Conservation (phyloP, 257 asterid genomes). For the Plantago major region DNA sequence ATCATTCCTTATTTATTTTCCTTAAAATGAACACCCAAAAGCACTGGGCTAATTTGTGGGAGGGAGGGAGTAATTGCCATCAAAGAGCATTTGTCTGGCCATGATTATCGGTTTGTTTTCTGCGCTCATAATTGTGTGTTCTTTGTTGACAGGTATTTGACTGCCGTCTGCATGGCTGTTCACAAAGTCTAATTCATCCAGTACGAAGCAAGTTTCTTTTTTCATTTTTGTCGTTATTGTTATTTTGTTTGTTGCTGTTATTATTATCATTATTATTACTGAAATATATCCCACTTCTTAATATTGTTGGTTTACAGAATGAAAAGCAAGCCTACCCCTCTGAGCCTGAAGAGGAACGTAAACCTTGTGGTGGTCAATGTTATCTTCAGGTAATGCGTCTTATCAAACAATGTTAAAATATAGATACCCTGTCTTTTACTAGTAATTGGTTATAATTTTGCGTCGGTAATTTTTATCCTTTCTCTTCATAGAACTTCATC, state of each 20-base stretch:
- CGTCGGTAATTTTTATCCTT: no score
- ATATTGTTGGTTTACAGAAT: constrained; percentile 42
- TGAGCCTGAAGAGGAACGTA: constrained; percentile 62
- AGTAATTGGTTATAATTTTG: no score
- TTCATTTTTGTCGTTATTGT: not conserved
- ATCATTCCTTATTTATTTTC: no score
- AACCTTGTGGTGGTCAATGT: constrained; percentile 82
- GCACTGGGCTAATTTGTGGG: no score
- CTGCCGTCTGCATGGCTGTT: constrained; percentile 90
- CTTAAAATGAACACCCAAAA: no score
- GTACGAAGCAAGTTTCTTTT: constrained; percentile 42
- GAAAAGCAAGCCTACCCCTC: constrained; percentile 56
- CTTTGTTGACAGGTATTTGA: constrained; percentile 66
- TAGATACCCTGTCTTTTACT: no score
- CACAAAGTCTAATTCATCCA: constrained; percentile 56
- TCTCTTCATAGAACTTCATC: no score
- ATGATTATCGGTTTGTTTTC: no score
- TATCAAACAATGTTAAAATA: constrained; percentile 17
- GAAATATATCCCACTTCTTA: constrained; percentile 9
- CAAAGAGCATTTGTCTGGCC: no score
- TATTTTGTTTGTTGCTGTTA: not conserved
- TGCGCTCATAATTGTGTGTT: constrained; percentile 15
- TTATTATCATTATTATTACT: no score
- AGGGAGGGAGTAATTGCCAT: no score
- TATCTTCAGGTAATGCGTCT: constrained; percentile 60